phyloP scores from a whole-genome alignment of 805 yeast species.

The Candida nonsorbophila region DNA sequence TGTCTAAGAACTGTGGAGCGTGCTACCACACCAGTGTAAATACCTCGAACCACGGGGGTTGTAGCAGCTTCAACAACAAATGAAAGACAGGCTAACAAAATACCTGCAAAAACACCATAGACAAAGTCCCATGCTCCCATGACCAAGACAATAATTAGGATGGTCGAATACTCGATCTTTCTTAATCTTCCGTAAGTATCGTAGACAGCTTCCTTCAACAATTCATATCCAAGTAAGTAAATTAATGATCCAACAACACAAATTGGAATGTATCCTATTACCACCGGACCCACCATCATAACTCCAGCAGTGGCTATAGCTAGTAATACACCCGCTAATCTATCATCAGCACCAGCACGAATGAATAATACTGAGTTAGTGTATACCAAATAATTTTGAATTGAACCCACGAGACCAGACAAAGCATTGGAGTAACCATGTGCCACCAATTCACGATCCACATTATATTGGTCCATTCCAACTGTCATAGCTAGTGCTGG shows the following conservation, averaged over 20 bases:
- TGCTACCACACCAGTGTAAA: conserved; percentile 83
- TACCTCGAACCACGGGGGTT: conserved; percentile 72
- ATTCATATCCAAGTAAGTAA: conserved; percentile 84
- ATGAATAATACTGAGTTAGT: conserved; percentile 90
- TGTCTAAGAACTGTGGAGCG: conserved; percentile 90
- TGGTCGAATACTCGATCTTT: conserved; percentile 76
- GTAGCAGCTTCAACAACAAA: conserved; percentile 91
- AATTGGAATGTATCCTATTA: conserved; percentile 92
- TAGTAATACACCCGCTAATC: conserved; percentile 84
- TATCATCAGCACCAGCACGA: conserved; percentile 88
- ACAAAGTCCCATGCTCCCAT: conserved; percentile 98
- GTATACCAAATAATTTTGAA: conserved; percentile 92
- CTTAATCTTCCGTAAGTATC: conserved; percentile 80
- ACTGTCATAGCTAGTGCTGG: conserved; percentile 94
- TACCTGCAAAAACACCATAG: conserved; percentile 85
- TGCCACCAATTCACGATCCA: conserved; percentile 88
- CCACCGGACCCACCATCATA: conserved; percentile 84
- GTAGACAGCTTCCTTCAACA: conserved; percentile 76
- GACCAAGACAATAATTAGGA: conserved; percentile 77
- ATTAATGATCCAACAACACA: conserved; percentile 94
- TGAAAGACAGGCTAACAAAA: conserved; percentile 86
- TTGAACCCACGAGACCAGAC: conserved; percentile 80
- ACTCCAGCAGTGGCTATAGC: conserved; percentile 76
- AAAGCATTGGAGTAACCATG: conserved; percentile 89
- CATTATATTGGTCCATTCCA: conserved; percentile 81